These are phyloP conservation scores for Allomyces javanicus DNA, from an alignment of 192 early-diverging fungal genomes.

Conservation along the genomic window DNA sequence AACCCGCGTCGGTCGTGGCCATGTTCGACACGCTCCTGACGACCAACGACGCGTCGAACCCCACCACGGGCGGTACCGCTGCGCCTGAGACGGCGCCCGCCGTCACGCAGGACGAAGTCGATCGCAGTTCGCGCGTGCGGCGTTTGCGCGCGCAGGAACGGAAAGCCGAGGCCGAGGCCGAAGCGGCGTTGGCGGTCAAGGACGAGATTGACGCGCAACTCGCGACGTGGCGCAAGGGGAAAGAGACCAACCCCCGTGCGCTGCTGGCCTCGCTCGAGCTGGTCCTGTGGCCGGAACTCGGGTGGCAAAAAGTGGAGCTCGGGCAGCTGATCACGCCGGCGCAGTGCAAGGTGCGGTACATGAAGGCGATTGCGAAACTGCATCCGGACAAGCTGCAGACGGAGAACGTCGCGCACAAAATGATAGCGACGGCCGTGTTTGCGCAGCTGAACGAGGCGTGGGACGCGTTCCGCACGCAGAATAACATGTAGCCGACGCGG, in stretches of 20 bases:
- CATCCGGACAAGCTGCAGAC: conserved; percentile 80
- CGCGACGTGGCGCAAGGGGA: conserved; percentile 57
- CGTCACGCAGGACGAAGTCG: neutral
- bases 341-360: conserved; percentile 81
- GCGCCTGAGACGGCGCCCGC: neutral
- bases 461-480: conserved; percentile 78
- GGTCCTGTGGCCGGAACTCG: conserved; percentile 54
- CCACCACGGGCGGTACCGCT: neutral
- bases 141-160: conserved; percentile 53
- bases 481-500: conserved; percentile 9
- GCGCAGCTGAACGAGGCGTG: conserved; percentile 78
- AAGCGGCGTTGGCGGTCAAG: conserved; percentile 43
- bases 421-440: conserved; percentile 81
- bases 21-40: conserved; percentile 21
- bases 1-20: conserved; percentile 8
- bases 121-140: conserved; percentile 30
- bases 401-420: conserved; percentile 45
- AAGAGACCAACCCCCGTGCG: conserved; percentile 78
- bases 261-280: conserved; percentile 59
- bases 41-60: conserved; percentile 8
- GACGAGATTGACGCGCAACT: conserved; percentile 65
- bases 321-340: conserved; percentile 63
- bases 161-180: conserved; percentile 52
- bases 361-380: conserved; percentile 74
- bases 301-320: conserved; percentile 57